Evolutionary conservation across 345 rosid species (phyloP), one percentile per base, ranked within the genome.

Genomic region (Trapa bicornis): DNA sequence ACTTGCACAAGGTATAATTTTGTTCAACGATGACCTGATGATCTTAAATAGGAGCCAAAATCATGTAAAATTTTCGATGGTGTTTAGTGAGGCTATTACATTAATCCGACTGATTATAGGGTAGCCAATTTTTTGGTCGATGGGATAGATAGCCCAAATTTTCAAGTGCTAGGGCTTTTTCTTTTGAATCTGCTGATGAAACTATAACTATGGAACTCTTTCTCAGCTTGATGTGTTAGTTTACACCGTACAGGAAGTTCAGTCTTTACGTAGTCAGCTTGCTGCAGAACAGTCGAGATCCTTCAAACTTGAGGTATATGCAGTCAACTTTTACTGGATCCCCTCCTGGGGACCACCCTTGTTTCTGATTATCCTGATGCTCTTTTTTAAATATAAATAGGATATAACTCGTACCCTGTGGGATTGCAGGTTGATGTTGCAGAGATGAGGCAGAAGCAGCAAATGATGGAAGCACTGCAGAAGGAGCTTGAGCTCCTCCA

Each of bases 281-380:
- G 98, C 94, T 50, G 80, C 94, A 9, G 99, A 91, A 78, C 99
- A 91, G 78, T 91, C 98, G 8, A 83, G 99, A 71, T 87, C 98
- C 78, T 95, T 95, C 82, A 91, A 95, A 87, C 78, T 95, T 41
- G 99, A 95, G 98, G 99, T 95, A 74, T 57, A 61, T 50, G 65
- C 61, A 17, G 36, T 32, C 10, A 45, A 38, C 29, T 7, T 47
- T 54, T 68, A 2, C 17, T 16, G 61, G 17, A 14, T 6, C 43
- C 37, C 41, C 33, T 15, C 16, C n/a, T 7, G 0, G 22, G 17
- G 56, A 22, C 33, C 16, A 14, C 17, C 8, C 9, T 22, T 1
- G 16, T 35, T 17, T 53, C 4, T 11, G 48, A 4, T 6, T 13
- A 2, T 45, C 48, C 48, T 45, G 48, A n/a, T 50, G 56, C 56